Conservation (phyloP, 108 stramenopile genomes). For the Pseudonitzschia pungens region DNA sequence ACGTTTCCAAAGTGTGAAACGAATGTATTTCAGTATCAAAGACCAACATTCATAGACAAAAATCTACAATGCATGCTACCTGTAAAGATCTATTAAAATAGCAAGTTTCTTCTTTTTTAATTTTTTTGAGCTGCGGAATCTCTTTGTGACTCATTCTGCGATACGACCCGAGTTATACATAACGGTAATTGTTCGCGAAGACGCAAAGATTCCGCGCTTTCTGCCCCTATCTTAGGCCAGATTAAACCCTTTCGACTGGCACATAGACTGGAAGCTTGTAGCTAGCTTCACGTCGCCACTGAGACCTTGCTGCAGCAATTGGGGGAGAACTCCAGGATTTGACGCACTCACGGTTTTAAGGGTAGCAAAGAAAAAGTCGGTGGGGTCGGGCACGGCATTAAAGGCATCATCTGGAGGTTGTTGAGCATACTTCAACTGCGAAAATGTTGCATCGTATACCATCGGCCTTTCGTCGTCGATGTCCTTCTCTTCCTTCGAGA, state of each 20-base stretch:
- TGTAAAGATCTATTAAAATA: neutral
- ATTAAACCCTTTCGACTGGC: constrained; percentile 37
- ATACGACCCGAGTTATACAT: neutral
- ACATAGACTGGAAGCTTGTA: constrained; percentile 57
- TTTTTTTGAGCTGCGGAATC: neutral
- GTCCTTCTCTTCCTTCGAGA: constrained; percentile 29
- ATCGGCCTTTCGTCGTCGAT: constrained; percentile 48
- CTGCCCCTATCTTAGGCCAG: constrained; percentile 13
- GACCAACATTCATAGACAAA: too few relatives aligned
- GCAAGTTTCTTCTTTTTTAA: neutral
- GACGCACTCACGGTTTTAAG: constrained; percentile 45
- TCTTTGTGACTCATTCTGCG: neutral
- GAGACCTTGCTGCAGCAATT: constrained; percentile 65
- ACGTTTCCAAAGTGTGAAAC: too few relatives aligned
- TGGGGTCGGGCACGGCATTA: constrained; percentile 60
- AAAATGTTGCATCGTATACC: constrained; percentile 77
- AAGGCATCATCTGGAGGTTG: constrained; percentile 72
- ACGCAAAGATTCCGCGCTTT: neutral
- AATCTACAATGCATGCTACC: too few relatives aligned
- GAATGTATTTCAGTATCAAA: too few relatives aligned
- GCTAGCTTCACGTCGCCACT: constrained; percentile 60
- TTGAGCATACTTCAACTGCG: constrained; percentile 64
- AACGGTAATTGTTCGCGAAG: neutral
- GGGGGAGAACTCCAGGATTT: constrained; percentile 56
- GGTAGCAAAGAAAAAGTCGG: constrained; percentile 43